Percentiles rank a stretch among this genome's conserved stretches.
phyloP scores from a whole-genome alignment of 2,329 filamentous ascomycete species.

The Davidsoniella australis region DNA sequence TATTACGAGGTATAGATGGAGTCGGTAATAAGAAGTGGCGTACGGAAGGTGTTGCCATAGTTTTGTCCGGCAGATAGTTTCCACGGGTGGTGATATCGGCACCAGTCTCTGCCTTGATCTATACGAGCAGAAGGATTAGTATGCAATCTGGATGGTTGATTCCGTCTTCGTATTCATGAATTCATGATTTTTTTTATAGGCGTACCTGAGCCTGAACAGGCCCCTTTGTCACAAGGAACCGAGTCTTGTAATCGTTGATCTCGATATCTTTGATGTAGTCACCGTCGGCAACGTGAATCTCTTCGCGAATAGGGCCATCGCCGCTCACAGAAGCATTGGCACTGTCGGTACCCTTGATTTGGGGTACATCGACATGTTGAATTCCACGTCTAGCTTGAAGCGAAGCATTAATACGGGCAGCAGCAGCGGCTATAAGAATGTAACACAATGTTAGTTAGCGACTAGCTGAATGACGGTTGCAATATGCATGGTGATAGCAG shows the following conservation, averaged over 20 bases:
- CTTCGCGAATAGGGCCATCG: conserved; percentile 50
- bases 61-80: conserved; percentile 93
- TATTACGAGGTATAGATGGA: conserved; percentile 82
- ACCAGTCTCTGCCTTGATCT: conserved; percentile 99
- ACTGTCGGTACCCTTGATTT: conserved; percentile 37
- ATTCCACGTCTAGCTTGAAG: conserved; percentile 76
- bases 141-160: too few relatives aligned
- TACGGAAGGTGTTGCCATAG: conserved; percentile 86
- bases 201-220: conserved; percentile 99
- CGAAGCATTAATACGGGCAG: conserved; percentile 70
- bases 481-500: neutral
- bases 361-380: conserved; percentile 78
- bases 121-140: conserved; percentile 19
- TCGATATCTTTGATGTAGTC: conserved; percentile 99
- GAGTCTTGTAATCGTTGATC: conserved; percentile 93
- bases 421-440: conserved; percentile 52
- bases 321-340: conserved; percentile 20
- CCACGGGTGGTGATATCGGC: conserved; percentile 98
- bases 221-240: conserved; percentile 92
- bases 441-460: conserved; percentile 16
- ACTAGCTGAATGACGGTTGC: neutral
- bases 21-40: conserved; percentile 31
- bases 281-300: conserved; percentile 88
- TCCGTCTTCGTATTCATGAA: too few relatives aligned
- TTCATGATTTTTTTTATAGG: neutral